Evolutionary conservation across 1,284 basidiomycete species (phyloP), one percentile per base, ranked within the genome.

Genomic region (Cutaneotrichosporon daszewskae): DNA sequence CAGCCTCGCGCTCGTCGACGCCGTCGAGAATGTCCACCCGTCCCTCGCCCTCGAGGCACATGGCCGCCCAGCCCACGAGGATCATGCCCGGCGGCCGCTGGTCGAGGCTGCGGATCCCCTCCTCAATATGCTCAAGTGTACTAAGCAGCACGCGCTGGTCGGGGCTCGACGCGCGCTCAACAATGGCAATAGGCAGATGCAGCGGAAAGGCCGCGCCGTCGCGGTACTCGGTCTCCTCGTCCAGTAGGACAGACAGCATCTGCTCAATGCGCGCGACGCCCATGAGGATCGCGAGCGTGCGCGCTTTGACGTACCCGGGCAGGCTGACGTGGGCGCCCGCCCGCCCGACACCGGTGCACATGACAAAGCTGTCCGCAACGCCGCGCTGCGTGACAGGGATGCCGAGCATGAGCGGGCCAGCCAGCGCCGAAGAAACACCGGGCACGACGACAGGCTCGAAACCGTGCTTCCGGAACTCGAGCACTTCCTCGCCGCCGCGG

Each of bases 31-130:
- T 69, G 32, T 66, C 69, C 31, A 77, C 69, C 27, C 75, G 72
- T 2, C 78, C 78, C 37, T 68, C 55, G 0, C 77, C 77, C 31
- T 76, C 73, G 25, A 80, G 62, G 19, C 74, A 72, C 19, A 79
- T 57, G 12, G 74, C 76, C 5, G 84, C 78, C 92, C 92, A 97
- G 0, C 94, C 92, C 49, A 98, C 78, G 19, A 96, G 77, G 61
- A 97, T 85, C 85, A 98, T 92, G 2, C 90, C 92, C 0, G 94
- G 94, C 5, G 92, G 91, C 20, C 92, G 73, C 66, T 96, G 90
- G 57, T 91, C 87, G 5, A 88, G 87, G 6, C 76, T 72, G 48
- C 84, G 82, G 59, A 97, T 65, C 0, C 86, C 89, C 12, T 72
- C 72, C 6, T 78, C 78, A 29, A 97, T 81, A 49, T 83, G 75